Evolutionary conservation across 805 yeast species (phyloP), one percentile per base, ranked within the genome.

Genomic region (Lipomyces yamanashiensis): DNA sequence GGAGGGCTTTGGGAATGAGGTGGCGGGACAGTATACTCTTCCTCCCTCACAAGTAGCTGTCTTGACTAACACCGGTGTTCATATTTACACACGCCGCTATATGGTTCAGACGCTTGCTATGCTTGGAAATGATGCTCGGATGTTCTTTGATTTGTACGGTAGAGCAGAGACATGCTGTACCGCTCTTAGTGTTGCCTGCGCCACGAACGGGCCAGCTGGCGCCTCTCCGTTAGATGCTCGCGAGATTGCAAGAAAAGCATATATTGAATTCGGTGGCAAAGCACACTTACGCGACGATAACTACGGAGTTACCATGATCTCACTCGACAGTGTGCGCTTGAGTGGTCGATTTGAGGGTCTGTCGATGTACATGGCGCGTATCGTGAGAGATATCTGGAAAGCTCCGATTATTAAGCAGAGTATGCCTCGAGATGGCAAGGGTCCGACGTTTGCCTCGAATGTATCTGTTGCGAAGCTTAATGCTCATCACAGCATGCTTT

Each of bases 341-440:
- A 90, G 97, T 76, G 96, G 96, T 70, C 81, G 97, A 69, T 92
- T 92, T 71, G 92, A 90, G 74, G 98, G 97, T 53, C 84, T 90
- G 17, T 87, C 93, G 13, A 81, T 91, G 33, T 83, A 92, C 63
- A 79, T 92, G 39, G 83, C 97, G 0, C 83, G 98, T 69, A 75
- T 92, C 17, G 85, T 93, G 67, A 83, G 96, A 67, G 87, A 86
- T 19, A 80, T 86, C 53, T 95, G 99, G 99, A 81, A 81, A 60
- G 79, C 79, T 41, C 87, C 85, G 58, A 88, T 92, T 1, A 89
- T 93, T 70, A 76, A 73, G 33, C 41, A 60, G n/a, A 41, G 36
- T 19, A 56, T 36, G 19, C 53, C 48, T 36, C 52, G 44, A 10
- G 52, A 44, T 28, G 58, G 64, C 28, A 60, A 55, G 43, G 47